phyloP scores from a whole-genome alignment of 306 rosid genomes.

The Pueraria montana region DNA sequence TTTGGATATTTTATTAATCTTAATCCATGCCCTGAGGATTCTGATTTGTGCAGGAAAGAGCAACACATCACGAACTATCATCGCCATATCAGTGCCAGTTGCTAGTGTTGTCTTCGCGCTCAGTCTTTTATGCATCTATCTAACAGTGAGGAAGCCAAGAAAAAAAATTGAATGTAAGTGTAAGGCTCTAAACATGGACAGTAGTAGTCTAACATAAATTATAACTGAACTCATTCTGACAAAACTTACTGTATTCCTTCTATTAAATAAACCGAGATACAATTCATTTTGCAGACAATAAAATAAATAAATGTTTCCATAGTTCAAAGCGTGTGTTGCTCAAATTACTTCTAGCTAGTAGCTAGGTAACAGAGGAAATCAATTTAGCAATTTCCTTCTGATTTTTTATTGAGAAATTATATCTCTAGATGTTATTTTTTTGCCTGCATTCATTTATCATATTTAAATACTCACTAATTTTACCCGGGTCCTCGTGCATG shows the following conservation, averaged over 20 bases:
- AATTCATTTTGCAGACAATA: background rate
- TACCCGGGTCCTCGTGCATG: background rate
- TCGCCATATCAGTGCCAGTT: constrained; percentile 24
- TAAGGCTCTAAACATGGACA: background rate
- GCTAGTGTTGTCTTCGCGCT: background rate
- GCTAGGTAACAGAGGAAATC: background rate
- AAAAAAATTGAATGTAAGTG: background rate
- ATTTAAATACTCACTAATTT: background rate
- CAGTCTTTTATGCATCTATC: background rate
- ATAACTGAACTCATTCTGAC: background rate
- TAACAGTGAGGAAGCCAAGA: constrained; percentile 1
- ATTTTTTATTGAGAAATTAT: background rate
- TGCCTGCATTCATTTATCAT: background rate
- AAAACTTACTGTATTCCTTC: background rate
- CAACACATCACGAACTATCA: background rate
- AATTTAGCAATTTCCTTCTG: background rate
- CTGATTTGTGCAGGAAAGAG: constrained; percentile 51
- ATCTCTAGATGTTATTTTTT: background rate
- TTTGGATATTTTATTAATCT: background rate
- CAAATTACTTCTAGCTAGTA: background rate
- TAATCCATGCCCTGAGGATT: background rate
- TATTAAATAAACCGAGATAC: background rate
- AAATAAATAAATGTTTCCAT: background rate
- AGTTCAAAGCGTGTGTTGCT: background rate
- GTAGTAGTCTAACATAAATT: too few relatives aligned